Conservation (phyloP, 2,329 filamentous ascomycete species). For the Corinectria fuckeliana region DNA sequence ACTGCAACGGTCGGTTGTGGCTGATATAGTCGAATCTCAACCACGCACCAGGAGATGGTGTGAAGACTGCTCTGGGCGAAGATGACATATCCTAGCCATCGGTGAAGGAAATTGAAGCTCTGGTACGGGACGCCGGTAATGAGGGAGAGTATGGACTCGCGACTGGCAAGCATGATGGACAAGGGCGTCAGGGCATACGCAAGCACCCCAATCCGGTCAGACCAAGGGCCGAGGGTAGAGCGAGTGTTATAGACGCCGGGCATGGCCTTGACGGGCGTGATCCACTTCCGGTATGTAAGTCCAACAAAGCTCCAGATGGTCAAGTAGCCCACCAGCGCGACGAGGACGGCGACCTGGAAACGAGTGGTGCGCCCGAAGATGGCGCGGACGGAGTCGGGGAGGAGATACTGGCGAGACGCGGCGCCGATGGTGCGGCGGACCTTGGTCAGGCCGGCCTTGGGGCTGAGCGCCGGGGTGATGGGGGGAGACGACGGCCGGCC, state of each 20-base stretch:
- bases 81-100: constrained; percentile 78
- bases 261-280: constrained; percentile 68
- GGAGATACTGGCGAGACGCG: constrained; percentile 57
- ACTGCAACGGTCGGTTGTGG: constrained; percentile 68
- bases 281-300: constrained; percentile 71
- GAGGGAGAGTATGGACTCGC: constrained; percentile 73
- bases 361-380: constrained; percentile 73
- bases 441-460: constrained; percentile 32
- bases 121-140: constrained; percentile 78
- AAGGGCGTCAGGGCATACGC: constrained; percentile 78
- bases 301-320: constrained; percentile 73
- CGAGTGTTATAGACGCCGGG: constrained; percentile 67
- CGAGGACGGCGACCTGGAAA: constrained; percentile 69
- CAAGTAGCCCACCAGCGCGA: constrained; percentile 66
- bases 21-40: constrained; percentile 72
- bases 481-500: constrained; percentile 35
- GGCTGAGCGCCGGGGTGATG: constrained; percentile 29
- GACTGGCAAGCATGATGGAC: constrained; percentile 68
- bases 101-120: constrained; percentile 78
- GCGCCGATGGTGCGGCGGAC: constrained; percentile 49
- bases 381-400: constrained; percentile 62
- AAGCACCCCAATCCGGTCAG: constrained; percentile 72
- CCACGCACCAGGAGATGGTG: constrained; percentile 72
- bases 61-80: constrained; percentile 71
- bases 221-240: constrained; percentile 69